phyloP scores from a whole-genome alignment of 805 yeast genomes.

The Nakazawaea pomicola region DNA sequence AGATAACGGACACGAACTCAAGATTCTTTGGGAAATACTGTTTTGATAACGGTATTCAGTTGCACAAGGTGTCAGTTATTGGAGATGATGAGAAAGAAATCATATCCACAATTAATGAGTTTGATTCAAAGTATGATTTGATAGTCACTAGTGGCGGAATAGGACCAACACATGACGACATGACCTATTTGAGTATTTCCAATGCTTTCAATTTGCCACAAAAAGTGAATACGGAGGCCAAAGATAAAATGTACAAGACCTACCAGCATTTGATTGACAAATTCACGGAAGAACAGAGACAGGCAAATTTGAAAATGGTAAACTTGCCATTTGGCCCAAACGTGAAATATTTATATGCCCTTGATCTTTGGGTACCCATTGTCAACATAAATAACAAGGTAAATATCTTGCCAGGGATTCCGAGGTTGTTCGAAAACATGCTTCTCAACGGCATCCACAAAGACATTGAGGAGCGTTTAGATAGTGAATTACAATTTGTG shows the following conservation, averaged over 20 bases:
- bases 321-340: constrained; percentile 52
- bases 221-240: constrained; percentile 51
- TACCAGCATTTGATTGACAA: constrained; percentile 31
- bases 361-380: constrained; percentile 79
- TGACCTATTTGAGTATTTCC: constrained; percentile 75
- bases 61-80: constrained; percentile 63
- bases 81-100: constrained; percentile 76
- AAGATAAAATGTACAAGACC: constrained; percentile 51
- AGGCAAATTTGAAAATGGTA: constrained; percentile 77
- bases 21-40: constrained; percentile 65
- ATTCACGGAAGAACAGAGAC: constrained; percentile 37
- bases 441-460: constrained; percentile 40
- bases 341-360: constrained; percentile 42
- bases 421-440: constrained; percentile 60
- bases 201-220: constrained; percentile 51
- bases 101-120: constrained; percentile 40
- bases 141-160: constrained; percentile 71
- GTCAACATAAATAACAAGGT: constrained; percentile 63
- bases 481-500: constrained; percentile 28
- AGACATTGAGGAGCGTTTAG: constrained; percentile 29
- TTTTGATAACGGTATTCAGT: constrained; percentile 60
- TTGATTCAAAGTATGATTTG: constrained; percentile 53
- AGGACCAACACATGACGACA: constrained; percentile 90
- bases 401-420: constrained; percentile 80
- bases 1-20: constrained; percentile 77